A percentile compares a stretch with the other conserved stretches of the same genome.
Conservation (phyloP, 2,329 filamentous ascomycete species). For the Bipolaris gigantea region DNA sequence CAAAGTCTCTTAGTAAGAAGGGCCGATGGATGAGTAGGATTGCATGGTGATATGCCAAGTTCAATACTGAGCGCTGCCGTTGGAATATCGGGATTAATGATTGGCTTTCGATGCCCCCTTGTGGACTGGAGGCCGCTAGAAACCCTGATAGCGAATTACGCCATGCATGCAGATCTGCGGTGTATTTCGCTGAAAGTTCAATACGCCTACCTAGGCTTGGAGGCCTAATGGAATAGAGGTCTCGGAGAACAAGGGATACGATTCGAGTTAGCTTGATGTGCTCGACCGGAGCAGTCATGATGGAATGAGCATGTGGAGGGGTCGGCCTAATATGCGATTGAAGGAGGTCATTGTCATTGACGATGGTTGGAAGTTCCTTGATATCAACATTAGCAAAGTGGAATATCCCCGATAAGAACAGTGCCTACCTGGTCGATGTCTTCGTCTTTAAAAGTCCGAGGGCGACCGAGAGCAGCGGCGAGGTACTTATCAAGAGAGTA, state of each 20-base stretch:
- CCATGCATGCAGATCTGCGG: slow-evolving; percentile 50
- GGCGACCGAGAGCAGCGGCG: slow-evolving; percentile 64
- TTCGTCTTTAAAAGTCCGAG: slow-evolving; percentile 63
- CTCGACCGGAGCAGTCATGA: slow-evolving; percentile 52
- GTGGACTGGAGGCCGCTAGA: slow-evolving; percentile 45
- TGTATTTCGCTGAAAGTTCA: slow-evolving; percentile 48
- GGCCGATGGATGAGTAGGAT: slow-evolving; percentile 60
- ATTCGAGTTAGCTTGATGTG: slow-evolving; percentile 52
- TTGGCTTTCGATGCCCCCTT: slow-evolving; percentile 44
- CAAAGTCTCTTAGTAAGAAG: slow-evolving; percentile 54
- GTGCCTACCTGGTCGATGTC: slow-evolving; percentile 63
- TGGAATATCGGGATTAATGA: slow-evolving; percentile 55
- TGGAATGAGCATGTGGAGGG: slow-evolving; percentile 36
- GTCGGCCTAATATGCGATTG: slow-evolving; percentile 33
- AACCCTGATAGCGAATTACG: slow-evolving; percentile 50
- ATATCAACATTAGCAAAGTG: not conserved
- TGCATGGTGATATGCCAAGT: slow-evolving; percentile 59
- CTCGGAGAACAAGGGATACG: slow-evolving; percentile 49
- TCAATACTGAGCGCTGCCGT: slow-evolving; percentile 57
- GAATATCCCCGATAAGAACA: not conserved
- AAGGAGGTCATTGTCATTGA: slow-evolving; percentile 40
- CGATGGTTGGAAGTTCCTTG: slow-evolving; percentile 42
- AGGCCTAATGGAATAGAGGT: slow-evolving; percentile 49
- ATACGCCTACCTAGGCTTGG: slow-evolving; percentile 38
- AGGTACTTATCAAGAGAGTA: slow-evolving; percentile 67